Percentiles rank a stretch among this genome's conserved stretches.
Conservation (phyloP, 495 filamentous ascomycete species). For the Aspergillus bridgeri region DNA sequence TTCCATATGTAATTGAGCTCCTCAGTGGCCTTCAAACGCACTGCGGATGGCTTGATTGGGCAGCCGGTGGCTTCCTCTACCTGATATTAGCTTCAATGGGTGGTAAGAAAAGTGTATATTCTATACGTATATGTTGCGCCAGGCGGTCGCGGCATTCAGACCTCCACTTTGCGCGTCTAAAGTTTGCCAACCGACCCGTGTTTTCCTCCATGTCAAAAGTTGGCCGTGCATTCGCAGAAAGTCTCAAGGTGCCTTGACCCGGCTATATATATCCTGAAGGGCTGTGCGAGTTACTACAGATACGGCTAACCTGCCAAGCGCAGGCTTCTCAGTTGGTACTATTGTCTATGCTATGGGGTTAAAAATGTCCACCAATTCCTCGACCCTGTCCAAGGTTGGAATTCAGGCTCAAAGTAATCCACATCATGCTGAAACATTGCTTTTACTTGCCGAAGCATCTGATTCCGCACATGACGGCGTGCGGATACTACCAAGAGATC, state of each 20-base stretch:
- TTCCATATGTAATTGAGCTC: constrained; percentile 4
- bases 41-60: constrained; percentile 2
- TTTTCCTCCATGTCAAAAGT: constrained; percentile 1
- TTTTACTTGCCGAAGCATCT: neutral
- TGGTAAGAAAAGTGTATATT: neutral
- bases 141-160: constrained; percentile 3
- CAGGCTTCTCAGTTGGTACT: neutral
- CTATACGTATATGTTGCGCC: constrained; percentile 8
- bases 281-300: neutral
- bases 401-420: constrained; percentile 6
- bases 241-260: no score
- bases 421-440: neutral
- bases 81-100: neutral
- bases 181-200: neutral
- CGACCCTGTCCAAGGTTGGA: constrained; percentile 3
- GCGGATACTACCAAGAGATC: constrained; percentile 1
- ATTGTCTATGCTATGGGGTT: neutral
- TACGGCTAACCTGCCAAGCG: neutral
- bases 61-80: constrained; percentile 4
- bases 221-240: neutral
- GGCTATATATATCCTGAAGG: no score
- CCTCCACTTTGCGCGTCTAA: constrained; percentile 3
- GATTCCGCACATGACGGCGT: neutral
- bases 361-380: constrained; percentile 3
- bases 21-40: constrained; percentile 1